Base-by-base conservation (phyloP, 2,329 filamentous ascomycete species). In the Juglanconis juglandina region DNA sequence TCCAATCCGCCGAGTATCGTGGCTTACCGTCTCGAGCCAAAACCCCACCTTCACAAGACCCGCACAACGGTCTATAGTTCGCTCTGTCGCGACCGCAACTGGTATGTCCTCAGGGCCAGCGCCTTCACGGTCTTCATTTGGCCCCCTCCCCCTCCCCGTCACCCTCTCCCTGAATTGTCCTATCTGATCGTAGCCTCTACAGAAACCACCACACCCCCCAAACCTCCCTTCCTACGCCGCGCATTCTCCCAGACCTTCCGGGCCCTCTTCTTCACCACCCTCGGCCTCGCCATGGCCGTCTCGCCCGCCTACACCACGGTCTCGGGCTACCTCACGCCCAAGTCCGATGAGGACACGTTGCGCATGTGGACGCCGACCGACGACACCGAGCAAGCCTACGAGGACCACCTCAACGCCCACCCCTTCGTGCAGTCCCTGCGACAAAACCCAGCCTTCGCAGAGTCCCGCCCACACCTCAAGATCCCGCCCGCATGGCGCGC, bases 381-480 rank as follows among this genome's bases (percentile, higher is more conserved):
- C 70, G 82, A 81, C 10, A 76, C 82, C 58, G 73, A 79, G 34
- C 76, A 69, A 64, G 81, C 84, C 64, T 85, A 96, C 68, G 89
- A 97, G 66, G 79, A 85, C 8, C 83, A 85, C 69, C 91, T 98
- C 73, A 84, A 87, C 69, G 83, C 80, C 50, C 92, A 95, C 76
- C 88, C 91, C 1, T 72, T 96, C n/a, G 82, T 89, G 4, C 72
- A 80, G n/a, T 79, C 83, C 47, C 79, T 98, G 53, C 88, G 93
- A 51, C 74, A 75, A 17, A 81, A 90, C 67, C 79, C 86, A 1
- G 83, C 84, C 33, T 89, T 88, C 73, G 82, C 79, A 39, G 92
- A 96, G 73, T 88, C 89, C 39, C 85, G 95, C 46, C 94, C 94
- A 10, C 92, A 96, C 71, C 79, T 97, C 71, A 95, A 93, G 75